Percentiles rank a stretch among this genome's conserved stretches.
These are phyloP conservation scores for Populus tomentosa DNA, from an alignment of 441 rosid genomes.

Conservation along the genomic window DNA sequence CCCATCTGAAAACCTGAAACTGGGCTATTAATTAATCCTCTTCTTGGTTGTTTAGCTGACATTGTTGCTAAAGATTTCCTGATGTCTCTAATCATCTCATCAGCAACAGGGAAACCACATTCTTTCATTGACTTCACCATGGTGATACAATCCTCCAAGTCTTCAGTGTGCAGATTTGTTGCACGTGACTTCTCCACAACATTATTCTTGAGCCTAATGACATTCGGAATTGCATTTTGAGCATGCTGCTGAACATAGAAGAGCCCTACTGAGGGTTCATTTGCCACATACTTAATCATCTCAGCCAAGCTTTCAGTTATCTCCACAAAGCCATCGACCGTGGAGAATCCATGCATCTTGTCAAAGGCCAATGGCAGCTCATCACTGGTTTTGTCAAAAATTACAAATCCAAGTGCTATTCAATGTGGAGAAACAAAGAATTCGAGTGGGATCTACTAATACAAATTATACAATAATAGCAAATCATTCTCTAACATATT, in stretches of 20 bases:
- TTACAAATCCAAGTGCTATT: constrained; percentile 16
- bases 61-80: constrained; percentile 52
- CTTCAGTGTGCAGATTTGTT: constrained; percentile 65
- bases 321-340: constrained; percentile 88
- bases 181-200: constrained; percentile 57
- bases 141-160: constrained; percentile 71
- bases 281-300: constrained; percentile 89
- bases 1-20: constrained; percentile 36
- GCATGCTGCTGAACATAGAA: constrained; percentile 85
- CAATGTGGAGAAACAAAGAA: constrained; percentile 10
- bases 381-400: constrained; percentile 38
- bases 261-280: constrained; percentile 94
- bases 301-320: constrained; percentile 79
- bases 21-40: constrained; percentile 47
- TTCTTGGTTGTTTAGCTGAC: constrained; percentile 64
- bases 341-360: constrained; percentile 95
- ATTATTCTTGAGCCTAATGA: constrained; percentile 50
- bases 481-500: too few relatives aligned
- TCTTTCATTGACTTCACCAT: constrained; percentile 83
- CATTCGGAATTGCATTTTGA: constrained; percentile 69
- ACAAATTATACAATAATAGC: too few relatives aligned
- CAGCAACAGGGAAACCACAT: constrained; percentile 61
- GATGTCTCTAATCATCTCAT: constrained; percentile 83
- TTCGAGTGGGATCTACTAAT: not conserved
- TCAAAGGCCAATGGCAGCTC: constrained; percentile 31